Conservation (phyloP, 2,329 filamentous ascomycete species). For the Neophaeococcomyces mojaviensis region DNA sequence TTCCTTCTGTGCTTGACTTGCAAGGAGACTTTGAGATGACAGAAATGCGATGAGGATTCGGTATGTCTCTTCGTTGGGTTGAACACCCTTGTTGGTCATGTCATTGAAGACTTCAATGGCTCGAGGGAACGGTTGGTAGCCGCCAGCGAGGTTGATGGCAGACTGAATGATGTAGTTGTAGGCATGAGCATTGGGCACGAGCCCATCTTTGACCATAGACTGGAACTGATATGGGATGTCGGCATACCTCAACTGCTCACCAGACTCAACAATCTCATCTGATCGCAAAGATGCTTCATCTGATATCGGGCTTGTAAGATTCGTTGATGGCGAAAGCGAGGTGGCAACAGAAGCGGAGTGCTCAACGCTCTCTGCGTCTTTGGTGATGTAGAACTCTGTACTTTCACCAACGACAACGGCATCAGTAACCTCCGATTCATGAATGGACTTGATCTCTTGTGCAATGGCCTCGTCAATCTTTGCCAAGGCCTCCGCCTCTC, state of each 20-base stretch:
- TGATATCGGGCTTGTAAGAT: slow-evolving; percentile 39
- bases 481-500: slow-evolving; percentile 51
- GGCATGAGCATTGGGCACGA: slow-evolving; percentile 72
- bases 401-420: slow-evolving; percentile 19
- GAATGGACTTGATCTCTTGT: slow-evolving; percentile 62
- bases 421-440: slow-evolving; percentile 36
- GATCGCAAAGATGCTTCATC: slow-evolving; percentile 63
- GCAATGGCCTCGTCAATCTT: slow-evolving; percentile 80
- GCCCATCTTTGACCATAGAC: slow-evolving; percentile 73
- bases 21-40: slow-evolving; percentile 71
- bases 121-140: slow-evolving; percentile 79
- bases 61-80: slow-evolving; percentile 78
- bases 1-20: slow-evolving; percentile 61
- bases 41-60: slow-evolving; percentile 78
- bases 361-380: slow-evolving; percentile 9
- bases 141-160: slow-evolving; percentile 75
- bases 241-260: slow-evolving; percentile 63
- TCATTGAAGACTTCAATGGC: slow-evolving; percentile 92
- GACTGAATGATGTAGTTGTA: slow-evolving; percentile 87
- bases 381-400: not conserved
- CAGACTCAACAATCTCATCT: slow-evolving; percentile 68
- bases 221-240: slow-evolving; percentile 91
- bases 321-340: slow-evolving; percentile 33
- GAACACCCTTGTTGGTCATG: slow-evolving; percentile 80
- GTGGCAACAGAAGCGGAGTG: slow-evolving; percentile 17